Evolutionary conservation across 2,329 filamentous ascomycete genomes (phyloP).

Genomic region (Apiospora rasikravindrae): DNA sequence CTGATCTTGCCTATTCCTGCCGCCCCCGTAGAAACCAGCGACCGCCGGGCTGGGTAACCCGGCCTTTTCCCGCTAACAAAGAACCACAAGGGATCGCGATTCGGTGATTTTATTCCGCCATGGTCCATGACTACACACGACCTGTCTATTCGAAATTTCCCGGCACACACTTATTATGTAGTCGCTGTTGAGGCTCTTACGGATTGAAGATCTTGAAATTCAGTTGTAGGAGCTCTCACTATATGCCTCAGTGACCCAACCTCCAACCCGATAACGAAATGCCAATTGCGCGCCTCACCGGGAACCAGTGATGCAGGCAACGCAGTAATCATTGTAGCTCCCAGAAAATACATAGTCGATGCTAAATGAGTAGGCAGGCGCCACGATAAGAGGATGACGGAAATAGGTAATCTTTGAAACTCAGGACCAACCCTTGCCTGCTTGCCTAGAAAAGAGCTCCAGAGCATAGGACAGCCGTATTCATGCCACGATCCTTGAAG

Average conservation of each 20-base stretch:
- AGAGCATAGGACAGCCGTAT: background rate
- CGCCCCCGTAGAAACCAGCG: background rate
- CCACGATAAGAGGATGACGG: background rate
- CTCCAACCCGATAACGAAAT: background rate
- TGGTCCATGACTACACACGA: background rate
- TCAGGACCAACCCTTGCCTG: background rate
- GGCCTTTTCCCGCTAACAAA: background rate
- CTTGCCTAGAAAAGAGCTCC: background rate
- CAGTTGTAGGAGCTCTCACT: background rate
- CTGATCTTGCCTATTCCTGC: background rate
- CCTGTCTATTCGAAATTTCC: background rate
- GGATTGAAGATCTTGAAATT: background rate
- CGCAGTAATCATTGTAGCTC: no score
- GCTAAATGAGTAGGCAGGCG: background rate
- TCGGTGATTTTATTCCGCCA: conserved; percentile 7
- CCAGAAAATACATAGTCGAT: no score
- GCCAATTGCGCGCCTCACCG: no score
- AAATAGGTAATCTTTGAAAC: background rate
- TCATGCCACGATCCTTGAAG: background rate
- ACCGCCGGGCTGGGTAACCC: conserved; percentile 12
- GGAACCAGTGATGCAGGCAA: no score
- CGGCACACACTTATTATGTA: background rate
- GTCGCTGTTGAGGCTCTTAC: background rate
- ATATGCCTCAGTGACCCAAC: background rate
- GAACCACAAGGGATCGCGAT: conserved; percentile 5